A percentile compares a stretch with the other conserved stretches of the same genome.
These are phyloP conservation scores for Rosellinia necatrix DNA, from an alignment of 2,329 filamentous ascomycete species.

Conservation along the genomic window DNA sequence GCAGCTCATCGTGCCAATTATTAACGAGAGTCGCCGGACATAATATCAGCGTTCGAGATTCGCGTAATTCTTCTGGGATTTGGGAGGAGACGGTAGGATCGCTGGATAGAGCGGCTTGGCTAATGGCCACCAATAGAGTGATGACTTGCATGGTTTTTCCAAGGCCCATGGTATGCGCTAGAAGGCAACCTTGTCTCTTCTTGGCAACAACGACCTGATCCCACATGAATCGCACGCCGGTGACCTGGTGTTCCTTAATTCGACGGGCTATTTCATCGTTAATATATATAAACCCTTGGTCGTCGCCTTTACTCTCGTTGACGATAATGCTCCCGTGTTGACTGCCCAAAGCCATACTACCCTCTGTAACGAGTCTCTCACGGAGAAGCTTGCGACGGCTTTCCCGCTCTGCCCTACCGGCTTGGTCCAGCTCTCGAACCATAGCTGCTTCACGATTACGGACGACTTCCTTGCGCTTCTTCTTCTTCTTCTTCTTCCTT, in stretches of 20 bases:
- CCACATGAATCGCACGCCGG: constrained; percentile 88
- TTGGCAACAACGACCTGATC: constrained; percentile 71
- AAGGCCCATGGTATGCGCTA: constrained; percentile 89
- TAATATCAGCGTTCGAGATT: constrained; percentile 70
- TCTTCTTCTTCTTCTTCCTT: constrained; percentile 55
- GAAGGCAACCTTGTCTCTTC: constrained; percentile 72
- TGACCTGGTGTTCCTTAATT: constrained; percentile 81
- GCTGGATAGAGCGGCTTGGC: constrained; percentile 64
- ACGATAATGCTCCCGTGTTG: constrained; percentile 60
- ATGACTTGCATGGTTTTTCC: constrained; percentile 94
- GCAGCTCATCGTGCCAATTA: constrained; percentile 83
- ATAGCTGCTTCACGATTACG: constrained; percentile 56
- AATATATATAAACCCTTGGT: constrained; percentile 66
- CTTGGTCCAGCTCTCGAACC: constrained; percentile 59
- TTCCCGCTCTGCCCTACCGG: constrained; percentile 59
- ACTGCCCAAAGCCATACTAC: constrained; percentile 44
- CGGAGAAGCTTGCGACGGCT: constrained; percentile 54
- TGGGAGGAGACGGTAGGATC: constrained; percentile 64
- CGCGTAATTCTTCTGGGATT: constrained; percentile 67
- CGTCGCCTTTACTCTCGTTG: constrained; percentile 67
- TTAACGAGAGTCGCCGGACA: constrained; percentile 76
- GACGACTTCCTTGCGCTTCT: constrained; percentile 46
- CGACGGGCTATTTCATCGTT: constrained; percentile 63
- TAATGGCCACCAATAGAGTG: constrained; percentile 76
- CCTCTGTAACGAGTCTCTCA: constrained; percentile 47